Percentiles rank a stretch among this genome's conserved stretches.
phyloP scores from a whole-genome alignment of 345 rosid species.

The Camelina neglecta region DNA sequence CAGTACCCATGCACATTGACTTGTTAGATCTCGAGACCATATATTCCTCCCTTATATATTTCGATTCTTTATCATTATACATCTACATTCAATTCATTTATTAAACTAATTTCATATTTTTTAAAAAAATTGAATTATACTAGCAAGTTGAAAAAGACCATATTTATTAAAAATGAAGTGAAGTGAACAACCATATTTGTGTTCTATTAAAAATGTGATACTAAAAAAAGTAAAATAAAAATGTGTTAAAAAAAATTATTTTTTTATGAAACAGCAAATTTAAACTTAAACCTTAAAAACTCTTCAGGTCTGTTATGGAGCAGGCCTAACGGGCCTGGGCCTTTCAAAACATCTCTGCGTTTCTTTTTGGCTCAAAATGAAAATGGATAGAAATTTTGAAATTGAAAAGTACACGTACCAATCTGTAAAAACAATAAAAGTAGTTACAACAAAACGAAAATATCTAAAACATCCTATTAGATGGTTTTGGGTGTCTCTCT shows the following conservation, averaged over 20 bases:
- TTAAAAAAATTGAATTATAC: background rate
- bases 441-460: background rate
- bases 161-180: background rate
- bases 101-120: background rate
- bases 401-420: background rate
- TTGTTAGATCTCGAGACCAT: background rate
- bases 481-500: background rate
- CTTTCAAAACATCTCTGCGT: background rate
- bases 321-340: slow-evolving; percentile 13
- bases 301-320: background rate
- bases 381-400: background rate
- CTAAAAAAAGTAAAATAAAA: too few relatives aligned
- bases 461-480: background rate
- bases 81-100: background rate
- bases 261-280: too few relatives aligned
- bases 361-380: background rate
- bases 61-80: background rate
- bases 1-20: background rate
- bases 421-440: background rate
- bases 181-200: background rate
- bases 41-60: background rate
- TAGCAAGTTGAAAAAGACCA: background rate
- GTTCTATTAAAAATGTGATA: too few relatives aligned
- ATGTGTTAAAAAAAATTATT: too few relatives aligned
- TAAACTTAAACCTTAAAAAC: background rate